A percentile compares a stretch with the other conserved stretches of the same genome.
Evolutionary conservation across 2,329 filamentous ascomycete species (phyloP).

Genomic region (Aspergillus felis): DNA sequence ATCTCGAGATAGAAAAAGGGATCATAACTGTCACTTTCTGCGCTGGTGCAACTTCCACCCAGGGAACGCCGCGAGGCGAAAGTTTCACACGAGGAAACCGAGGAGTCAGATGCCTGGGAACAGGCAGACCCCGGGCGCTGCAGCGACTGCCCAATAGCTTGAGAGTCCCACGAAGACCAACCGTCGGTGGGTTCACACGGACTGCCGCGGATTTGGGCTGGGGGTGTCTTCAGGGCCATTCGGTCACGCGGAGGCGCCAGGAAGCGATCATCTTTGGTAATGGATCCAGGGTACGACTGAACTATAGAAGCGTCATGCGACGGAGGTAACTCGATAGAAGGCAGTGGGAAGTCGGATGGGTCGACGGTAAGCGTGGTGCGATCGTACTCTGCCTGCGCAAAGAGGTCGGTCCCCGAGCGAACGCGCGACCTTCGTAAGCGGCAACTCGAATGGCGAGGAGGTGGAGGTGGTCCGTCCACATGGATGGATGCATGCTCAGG

Average conservation of each 20-base stretch:
- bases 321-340: constrained; percentile 40
- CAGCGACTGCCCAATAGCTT: constrained; percentile 41
- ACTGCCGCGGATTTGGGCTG: constrained; percentile 41
- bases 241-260: constrained; percentile 38
- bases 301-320: constrained; percentile 25
- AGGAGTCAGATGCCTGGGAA: constrained; percentile 60
- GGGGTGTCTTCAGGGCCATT: constrained; percentile 41
- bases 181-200: constrained; percentile 27
- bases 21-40: constrained; percentile 56
- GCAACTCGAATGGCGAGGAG: constrained; percentile 42
- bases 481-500: constrained; percentile 39
- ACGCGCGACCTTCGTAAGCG: constrained; percentile 40
- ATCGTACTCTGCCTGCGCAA: constrained; percentile 30
- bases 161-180: constrained; percentile 31
- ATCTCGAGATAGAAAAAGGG: constrained; percentile 49
- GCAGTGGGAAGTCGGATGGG: constrained; percentile 38
- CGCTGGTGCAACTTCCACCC: constrained; percentile 58
- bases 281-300: constrained; percentile 19
- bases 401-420: constrained; percentile 35
- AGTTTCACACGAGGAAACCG: constrained; percentile 57
- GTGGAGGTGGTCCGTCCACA: constrained; percentile 42
- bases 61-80: constrained; percentile 54
- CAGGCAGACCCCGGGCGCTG: constrained; percentile 55
- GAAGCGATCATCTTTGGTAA: constrained; percentile 31
- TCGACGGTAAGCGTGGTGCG: constrained; percentile 30